Base-by-base conservation (phyloP, 441 rosid species). In the Erodium texanum region DNA sequence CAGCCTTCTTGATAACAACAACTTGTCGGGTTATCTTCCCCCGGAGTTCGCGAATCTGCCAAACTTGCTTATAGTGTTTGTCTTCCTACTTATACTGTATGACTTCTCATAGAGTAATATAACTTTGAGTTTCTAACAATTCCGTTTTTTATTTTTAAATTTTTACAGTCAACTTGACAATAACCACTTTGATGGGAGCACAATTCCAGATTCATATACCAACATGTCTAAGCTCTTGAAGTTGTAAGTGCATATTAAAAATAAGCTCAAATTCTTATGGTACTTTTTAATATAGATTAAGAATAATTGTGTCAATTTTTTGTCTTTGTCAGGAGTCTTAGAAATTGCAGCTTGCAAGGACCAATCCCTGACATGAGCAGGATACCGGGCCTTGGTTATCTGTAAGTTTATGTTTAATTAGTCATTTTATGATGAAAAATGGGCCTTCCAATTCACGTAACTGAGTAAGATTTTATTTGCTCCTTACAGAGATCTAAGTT, bases 1-100 rank as follows among this genome's bases (percentile, higher is more conserved):
- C 89, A 94, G 99, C 72, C 92, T 94, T 71, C 83, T 94, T 74
- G 99, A 94, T 76, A 94, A 89, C 78, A 94, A 94, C 78, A 85
- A 94, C 66, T 83, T 94, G 75, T 73, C 94, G 0, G 99, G 99
- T 71, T 45, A 62, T 81, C 96, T 94, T 75, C 99, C 99, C 20
- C 82, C 90, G n/a, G 87, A 88, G 82, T 77, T 94, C 62, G 77
- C 94, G 38, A 67, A 78, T 41, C 65, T 89, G 86, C 99, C 99
- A 15, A 74, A 59, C 1, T 75, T 94, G 68, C 86, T 80, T 69
- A 94, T 94, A 72, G 74, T 94, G 99, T 94, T 89, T 62, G 96
- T 50, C 73, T 78, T 75, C 74, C 64, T 69, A 36, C 68, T 72
- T 69, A 27, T 32, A 59, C 62, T 56, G 8, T 19, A 54, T 54